Percentiles rank a stretch among this genome's conserved stretches.
Conservation (phyloP, 73 alveolate genomes). For the Breviolum minutum region DNA sequence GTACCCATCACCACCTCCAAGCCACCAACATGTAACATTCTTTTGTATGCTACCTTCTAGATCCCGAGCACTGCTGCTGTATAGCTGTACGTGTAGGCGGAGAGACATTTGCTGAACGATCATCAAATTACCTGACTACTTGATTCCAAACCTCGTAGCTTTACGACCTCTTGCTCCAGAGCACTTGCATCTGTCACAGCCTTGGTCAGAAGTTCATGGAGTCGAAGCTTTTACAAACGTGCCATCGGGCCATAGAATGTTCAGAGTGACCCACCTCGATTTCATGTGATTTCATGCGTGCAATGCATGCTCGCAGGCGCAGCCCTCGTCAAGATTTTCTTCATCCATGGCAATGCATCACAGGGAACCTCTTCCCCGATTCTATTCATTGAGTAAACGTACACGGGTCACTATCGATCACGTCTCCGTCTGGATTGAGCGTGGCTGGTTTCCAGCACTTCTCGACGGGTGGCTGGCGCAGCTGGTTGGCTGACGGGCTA, state of each 20-base stretch:
- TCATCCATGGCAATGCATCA: not conserved
- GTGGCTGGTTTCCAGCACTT: constrained; percentile 26
- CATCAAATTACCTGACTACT: too few relatives aligned
- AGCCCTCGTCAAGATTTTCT: not conserved
- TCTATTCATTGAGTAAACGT: too few relatives aligned
- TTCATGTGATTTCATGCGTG: not conserved
- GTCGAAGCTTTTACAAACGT: not conserved
- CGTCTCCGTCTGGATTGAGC: not conserved
- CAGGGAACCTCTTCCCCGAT: too few relatives aligned
- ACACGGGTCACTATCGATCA: not conserved
- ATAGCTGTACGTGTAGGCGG: too few relatives aligned
- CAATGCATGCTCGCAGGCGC: not conserved
- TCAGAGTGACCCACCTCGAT: not conserved
- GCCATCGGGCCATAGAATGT: not conserved
- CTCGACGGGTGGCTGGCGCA: not conserved
- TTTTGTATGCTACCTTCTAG: too few relatives aligned
- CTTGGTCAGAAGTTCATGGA: not conserved
- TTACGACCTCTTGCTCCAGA: constrained; percentile 28
- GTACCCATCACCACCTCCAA: too few relatives aligned
- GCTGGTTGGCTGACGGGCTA: not conserved
- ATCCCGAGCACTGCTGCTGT: too few relatives aligned
- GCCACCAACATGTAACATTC: too few relatives aligned
- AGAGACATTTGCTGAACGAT: too few relatives aligned
- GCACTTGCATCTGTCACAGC: not conserved
- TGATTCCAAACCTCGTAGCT: constrained; percentile 20